Base-by-base conservation (phyloP, 768 basidiomycete genomes). In the Kwoniella pini region DNA sequence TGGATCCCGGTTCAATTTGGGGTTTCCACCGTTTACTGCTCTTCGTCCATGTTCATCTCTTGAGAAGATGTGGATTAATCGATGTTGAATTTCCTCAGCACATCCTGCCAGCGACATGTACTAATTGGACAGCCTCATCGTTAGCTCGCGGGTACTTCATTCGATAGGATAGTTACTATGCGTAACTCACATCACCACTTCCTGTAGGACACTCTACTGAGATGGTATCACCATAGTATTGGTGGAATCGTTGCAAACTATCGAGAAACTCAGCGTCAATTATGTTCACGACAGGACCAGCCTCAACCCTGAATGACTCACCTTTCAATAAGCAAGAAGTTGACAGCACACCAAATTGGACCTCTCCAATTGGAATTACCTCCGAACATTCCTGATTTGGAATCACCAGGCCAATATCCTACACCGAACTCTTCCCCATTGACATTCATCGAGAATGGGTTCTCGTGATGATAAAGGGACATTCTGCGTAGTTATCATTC, bases 11-110 rank as follows among this genome's bases (percentile, higher is more conserved):
- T 99, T 90, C 65, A 99, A 80, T 76, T 87, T 89, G 33, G 85
- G 82, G 71, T 88, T 88, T 6, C 91, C 91, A 19, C 94, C 96
- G 73, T 99, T 98, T 17, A 88, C 89, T 0, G 96, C 93, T 39
- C 96, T 83, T 62, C 85, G 84, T 10, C 94, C 93, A 61, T 90
- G 84, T 63, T 85, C 78, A 74, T 99, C 95, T 26, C 93, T 86
- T n/a, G 90, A 87, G 72, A 99, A 99, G 70, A 99, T 92, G 78
- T 98, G 93, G 57, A 98, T 99, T 63, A 98, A 87, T n/a, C 96
- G 88, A 75, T 98, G 95, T 78, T 98, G 96, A 57, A 99, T 93
- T 79, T 99, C 96, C 72, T 97, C 95, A 4, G 96, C 92, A 19
- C 95, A 92, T 59, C 85, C 84, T 10, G 88, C 90, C 7, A 99